Evolutionary conservation across 1,139 yeast genomes (phyloP).

Genomic region (Suhomyces yuchorum): DNA sequence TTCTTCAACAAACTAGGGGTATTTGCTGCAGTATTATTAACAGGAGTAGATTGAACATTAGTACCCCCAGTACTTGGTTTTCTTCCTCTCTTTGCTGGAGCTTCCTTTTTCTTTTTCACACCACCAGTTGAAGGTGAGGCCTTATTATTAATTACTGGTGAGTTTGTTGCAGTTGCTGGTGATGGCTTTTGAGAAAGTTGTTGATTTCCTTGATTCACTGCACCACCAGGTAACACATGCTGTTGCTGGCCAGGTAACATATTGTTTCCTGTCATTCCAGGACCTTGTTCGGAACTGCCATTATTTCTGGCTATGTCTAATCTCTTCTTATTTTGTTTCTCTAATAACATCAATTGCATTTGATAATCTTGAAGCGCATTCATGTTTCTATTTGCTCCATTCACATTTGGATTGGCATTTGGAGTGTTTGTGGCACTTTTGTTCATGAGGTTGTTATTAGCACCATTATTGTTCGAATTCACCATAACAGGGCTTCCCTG

Average conservation of each 20-base stretch:
- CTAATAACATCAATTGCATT: slow-evolving; percentile 70
- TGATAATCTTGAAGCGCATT: slow-evolving; percentile 71
- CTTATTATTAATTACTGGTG: slow-evolving; percentile 39
- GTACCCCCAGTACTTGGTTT: slow-evolving; percentile 32
- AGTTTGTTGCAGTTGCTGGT: slow-evolving; percentile 30
- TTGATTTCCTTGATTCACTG: background rate
- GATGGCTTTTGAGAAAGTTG: slow-evolving; percentile 26
- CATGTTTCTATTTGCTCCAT: slow-evolving; percentile 29
- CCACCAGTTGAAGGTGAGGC: slow-evolving; percentile 35
- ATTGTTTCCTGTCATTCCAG: slow-evolving; percentile 20
- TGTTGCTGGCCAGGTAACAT: slow-evolving; percentile 26
- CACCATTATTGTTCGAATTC: slow-evolving; percentile 6
- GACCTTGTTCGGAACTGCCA: slow-evolving; percentile 24
- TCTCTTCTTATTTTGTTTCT: slow-evolving; percentile 69
- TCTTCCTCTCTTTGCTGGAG: slow-evolving; percentile 36
- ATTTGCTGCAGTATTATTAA: slow-evolving; percentile 17
- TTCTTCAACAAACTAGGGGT: slow-evolving; percentile 34
- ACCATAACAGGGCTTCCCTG: slow-evolving; percentile 16
- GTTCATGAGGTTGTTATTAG: slow-evolving; percentile 12
- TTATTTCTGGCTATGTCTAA: slow-evolving; percentile 51
- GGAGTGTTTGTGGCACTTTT: slow-evolving; percentile 6
- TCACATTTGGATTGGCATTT: slow-evolving; percentile 6
- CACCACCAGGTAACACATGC: slow-evolving; percentile 7
- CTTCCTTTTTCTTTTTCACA: slow-evolving; percentile 29
- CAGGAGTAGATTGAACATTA: slow-evolving; percentile 19